Evolutionary conservation across 2,329 filamentous ascomycete species (phyloP).

Genomic region (Penicillium psychrosexuale): DNA sequence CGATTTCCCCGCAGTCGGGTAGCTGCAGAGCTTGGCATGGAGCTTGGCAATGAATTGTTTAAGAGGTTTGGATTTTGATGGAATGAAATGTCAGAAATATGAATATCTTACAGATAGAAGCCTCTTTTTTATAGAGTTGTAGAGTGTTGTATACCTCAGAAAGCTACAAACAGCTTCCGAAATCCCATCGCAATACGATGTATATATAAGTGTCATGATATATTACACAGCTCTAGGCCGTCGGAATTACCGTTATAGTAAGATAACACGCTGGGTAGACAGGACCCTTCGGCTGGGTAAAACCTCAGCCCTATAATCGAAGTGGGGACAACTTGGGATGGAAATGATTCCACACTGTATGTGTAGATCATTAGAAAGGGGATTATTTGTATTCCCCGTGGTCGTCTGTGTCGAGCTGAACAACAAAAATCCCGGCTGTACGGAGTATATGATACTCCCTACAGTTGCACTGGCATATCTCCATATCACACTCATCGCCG

Average conservation of each 20-base stretch:
- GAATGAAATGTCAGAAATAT: neutral
- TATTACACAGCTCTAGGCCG: too few species aligned
- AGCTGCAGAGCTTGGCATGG: neutral
- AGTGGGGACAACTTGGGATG: neutral
- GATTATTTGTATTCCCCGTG: neutral
- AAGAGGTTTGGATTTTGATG: neutral
- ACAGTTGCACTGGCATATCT: neutral
- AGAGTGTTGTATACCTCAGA: neutral
- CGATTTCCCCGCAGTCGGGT: conserved; percentile 19
- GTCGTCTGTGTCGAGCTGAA: neutral
- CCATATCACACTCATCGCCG: conserved; percentile 7
- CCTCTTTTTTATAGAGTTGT: too few species aligned
- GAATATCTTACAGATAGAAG: too few species aligned
- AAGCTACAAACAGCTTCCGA: neutral
- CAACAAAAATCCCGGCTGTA: too few species aligned
- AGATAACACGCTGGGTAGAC: neutral
- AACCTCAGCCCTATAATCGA: neutral
- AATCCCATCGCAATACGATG: neutral
- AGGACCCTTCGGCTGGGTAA: neutral
- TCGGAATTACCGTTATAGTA: neutral
- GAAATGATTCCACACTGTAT: neutral
- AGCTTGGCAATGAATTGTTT: neutral
- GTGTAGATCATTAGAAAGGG: neutral
- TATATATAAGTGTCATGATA: neutral
- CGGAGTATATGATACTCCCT: neutral